Evolutionary conservation across 768 basidiomycete species (phyloP), one percentile per base, ranked within the genome.

Genomic region (Cystobasidium onofrii): DNA sequence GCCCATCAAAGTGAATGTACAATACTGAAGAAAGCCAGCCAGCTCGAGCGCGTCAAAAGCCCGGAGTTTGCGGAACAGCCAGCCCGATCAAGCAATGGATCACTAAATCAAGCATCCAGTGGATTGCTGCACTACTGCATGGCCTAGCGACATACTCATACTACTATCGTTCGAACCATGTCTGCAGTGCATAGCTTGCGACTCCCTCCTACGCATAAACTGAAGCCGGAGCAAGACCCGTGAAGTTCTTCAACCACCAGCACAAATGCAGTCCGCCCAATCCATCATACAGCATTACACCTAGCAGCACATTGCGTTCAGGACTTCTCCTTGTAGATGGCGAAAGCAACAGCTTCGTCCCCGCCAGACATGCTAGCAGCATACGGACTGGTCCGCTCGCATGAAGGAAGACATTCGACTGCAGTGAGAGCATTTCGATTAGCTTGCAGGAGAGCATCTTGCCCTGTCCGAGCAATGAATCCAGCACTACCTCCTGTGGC

Each of bases 321-420:
- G 46, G 31, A 20, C 25, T 60, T 29, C 57, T 25, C 23, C 57
- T 27, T 29, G 20, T 34, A 4, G 9, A 9, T 60, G 57, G 57
- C 20, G 57, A 60, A 23, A 60, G 33, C 20, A 60, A 20, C 17
- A 60, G 33, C 33, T 60, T 60, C 25, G 20, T 23, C 31, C 57
- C 57, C 15, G 57, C 57, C 27, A 60, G 33, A 17, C 6, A 4
- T 4, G 7, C 57, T 29, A 60, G 57, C 15, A 60, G 25, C 7
- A 60, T 60, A 17, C 57, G 57, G 15, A 60, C 57, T 25, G 57
- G 57, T 13, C 57, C 57, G 33, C 57, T 60, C 4, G 57, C 57
- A 60, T 60, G 57, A 12, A 60, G 57, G 33, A 60, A 60, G 25
- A 34, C 57, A 34, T 60, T 60, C 29, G 57, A 60, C 57, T 60